Conservation (phyloP, 805 yeast genomes). For the Saccharomycopsis sp. region DNA sequence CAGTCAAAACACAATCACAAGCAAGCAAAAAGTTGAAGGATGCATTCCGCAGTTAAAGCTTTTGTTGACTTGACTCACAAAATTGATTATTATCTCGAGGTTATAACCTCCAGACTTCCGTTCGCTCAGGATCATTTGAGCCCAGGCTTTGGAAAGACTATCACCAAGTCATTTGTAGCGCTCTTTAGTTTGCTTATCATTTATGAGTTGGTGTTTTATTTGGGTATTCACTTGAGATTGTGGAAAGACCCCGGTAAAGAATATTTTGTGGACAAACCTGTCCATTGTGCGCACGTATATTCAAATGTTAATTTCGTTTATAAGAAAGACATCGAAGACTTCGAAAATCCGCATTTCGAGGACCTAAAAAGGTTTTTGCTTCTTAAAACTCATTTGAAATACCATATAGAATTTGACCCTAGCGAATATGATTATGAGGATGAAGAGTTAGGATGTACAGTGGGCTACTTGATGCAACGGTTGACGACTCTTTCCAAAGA, state of each 20-base stretch:
- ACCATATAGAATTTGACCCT: constrained; percentile 74
- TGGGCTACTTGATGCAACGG: constrained; percentile 54
- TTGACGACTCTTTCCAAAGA: constrained; percentile 50
- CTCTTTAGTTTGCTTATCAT: constrained; percentile 22
- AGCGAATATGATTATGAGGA: constrained; percentile 61
- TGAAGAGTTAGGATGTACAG: constrained; percentile 63
- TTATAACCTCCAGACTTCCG: constrained; percentile 6
- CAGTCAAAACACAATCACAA: neutral
- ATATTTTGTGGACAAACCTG: constrained; percentile 63
- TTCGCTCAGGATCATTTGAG: constrained; percentile 18
- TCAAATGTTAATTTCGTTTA: constrained; percentile 43
- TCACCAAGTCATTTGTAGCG: constrained; percentile 24
- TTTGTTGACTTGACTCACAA: neutral
- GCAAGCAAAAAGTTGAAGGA: neutral
- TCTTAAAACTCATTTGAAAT: constrained; percentile 37
- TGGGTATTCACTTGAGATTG: constrained; percentile 35
- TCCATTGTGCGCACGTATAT: constrained; percentile 71
- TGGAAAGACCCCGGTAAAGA: constrained; percentile 53
- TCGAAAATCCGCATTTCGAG: neutral
- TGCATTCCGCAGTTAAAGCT: neutral
- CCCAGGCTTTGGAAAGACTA: constrained; percentile 4
- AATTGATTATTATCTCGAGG: neutral
- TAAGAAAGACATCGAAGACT: constrained; percentile 11
- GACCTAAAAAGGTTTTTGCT: constrained; percentile 19
- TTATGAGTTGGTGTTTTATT: constrained; percentile 37